Conservation (phyloP, 352 stramenopile genomes). For the Globisporangium mamillatum region DNA sequence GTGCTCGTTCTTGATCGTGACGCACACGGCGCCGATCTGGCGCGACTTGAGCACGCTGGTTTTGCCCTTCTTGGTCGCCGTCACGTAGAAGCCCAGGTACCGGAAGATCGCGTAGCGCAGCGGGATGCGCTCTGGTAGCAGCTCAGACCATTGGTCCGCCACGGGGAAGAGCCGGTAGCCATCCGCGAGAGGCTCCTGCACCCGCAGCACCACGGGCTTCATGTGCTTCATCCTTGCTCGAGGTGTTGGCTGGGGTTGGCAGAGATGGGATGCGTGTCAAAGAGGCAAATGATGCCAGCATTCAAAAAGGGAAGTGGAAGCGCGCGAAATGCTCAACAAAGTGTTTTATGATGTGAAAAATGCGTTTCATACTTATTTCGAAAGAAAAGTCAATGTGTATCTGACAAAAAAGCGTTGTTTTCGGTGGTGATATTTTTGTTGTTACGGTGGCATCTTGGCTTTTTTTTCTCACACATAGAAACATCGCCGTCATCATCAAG, state of each 20-base stretch:
- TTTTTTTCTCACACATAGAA: too few species aligned
- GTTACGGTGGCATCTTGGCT: too few species aligned
- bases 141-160: conserved; percentile 71
- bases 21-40: conserved; percentile 43
- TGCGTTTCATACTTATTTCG: too few species aligned
- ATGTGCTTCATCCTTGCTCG: conserved; percentile 50
- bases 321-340: not conserved
- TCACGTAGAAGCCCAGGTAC: conserved; percentile 77
- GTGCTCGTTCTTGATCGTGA: conserved; percentile 77
- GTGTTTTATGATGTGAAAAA: not conserved
- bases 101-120: conserved; percentile 78
- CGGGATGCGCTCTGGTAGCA: conserved; percentile 57
- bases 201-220: conserved; percentile 56
- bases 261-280: not conserved
- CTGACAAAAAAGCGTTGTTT: too few species aligned
- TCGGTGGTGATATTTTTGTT: too few species aligned
- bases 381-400: too few species aligned
- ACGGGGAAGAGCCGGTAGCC: conserved; percentile 65
- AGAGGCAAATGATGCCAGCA: not conserved
- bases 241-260: not conserved
- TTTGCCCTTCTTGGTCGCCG: conserved; percentile 58
- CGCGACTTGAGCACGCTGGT: conserved; percentile 57
- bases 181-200: conserved; percentile 37
- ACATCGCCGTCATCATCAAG: too few species aligned
- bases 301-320: not conserved